Conservation (phyloP, 176 grass and related monocot species). For the Tillandsia fasciculata region DNA sequence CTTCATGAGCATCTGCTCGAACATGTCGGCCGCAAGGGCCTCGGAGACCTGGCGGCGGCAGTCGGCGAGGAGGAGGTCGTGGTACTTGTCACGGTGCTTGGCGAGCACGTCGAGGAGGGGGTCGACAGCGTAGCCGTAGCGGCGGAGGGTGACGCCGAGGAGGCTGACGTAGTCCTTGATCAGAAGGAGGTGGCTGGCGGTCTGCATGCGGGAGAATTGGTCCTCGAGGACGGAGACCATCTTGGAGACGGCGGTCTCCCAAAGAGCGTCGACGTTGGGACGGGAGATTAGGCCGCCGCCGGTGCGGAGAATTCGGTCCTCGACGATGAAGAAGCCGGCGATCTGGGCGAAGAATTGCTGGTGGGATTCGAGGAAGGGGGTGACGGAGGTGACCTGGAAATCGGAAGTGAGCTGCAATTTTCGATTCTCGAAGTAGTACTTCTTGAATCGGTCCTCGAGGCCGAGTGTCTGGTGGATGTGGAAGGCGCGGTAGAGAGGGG, state of each 20-base stretch:
- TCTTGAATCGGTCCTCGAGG: slow-evolving; percentile 71
- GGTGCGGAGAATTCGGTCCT: slow-evolving; percentile 83
- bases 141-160: slow-evolving; percentile 61
- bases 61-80: slow-evolving; percentile 84
- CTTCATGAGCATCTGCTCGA: slow-evolving; percentile 98
- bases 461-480: slow-evolving; percentile 82
- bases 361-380: slow-evolving; percentile 93
- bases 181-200: slow-evolving; percentile 90
- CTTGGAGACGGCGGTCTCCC: slow-evolving; percentile 81
- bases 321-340: slow-evolving; percentile 92
- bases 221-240: slow-evolving; percentile 94
- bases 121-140: slow-evolving; percentile 87
- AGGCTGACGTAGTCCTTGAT: slow-evolving; percentile 89
- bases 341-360: slow-evolving; percentile 97
- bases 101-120: slow-evolving; percentile 77
- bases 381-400: slow-evolving; percentile 85
- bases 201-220: slow-evolving; percentile 94
- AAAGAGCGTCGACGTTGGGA: slow-evolving; percentile 69
- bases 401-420: slow-evolving; percentile 96
- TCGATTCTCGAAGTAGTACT: slow-evolving; percentile 93
- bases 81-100: slow-evolving; percentile 94
- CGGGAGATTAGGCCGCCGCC: slow-evolving; percentile 72
- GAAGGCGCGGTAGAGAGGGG: slow-evolving; percentile 82
- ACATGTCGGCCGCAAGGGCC: slow-evolving; percentile 74
- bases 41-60: slow-evolving; percentile 88